A percentile compares a stretch with the other conserved stretches of the same genome.
phyloP scores from a whole-genome alignment of 1,284 basidiomycete species.

The Ganoderma resinaceum region DNA sequence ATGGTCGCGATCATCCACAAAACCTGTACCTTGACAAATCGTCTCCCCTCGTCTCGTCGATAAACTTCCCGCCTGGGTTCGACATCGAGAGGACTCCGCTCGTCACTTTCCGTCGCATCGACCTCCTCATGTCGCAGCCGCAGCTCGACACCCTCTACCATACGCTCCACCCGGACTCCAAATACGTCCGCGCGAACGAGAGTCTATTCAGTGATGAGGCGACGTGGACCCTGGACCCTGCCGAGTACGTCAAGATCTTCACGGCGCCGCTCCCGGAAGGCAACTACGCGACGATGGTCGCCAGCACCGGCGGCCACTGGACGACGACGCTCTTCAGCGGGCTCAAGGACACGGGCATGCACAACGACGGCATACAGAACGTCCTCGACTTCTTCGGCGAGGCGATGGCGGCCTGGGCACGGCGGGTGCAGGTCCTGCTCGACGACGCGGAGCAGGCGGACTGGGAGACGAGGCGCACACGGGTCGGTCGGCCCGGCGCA shows the following conservation, averaged over 20 bases:
- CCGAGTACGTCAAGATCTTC: conserved; percentile 59
- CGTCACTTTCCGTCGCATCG: conserved; percentile 67
- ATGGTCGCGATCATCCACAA: conserved; percentile 70
- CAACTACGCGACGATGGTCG: conserved; percentile 65
- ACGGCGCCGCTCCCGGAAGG: conserved; percentile 50
- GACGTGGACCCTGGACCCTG: conserved; percentile 58
- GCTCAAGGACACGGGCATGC: conserved; percentile 47
- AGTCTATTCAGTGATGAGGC: conserved; percentile 61
- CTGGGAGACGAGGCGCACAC: conserved; percentile 19
- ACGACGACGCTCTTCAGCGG: conserved; percentile 61
- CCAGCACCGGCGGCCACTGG: conserved; percentile 74
- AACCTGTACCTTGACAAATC: conserved; percentile 62
- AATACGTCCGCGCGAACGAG: conserved; percentile 9
- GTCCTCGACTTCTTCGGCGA: conserved; percentile 61
- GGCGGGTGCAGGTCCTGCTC: conserved; percentile 52
- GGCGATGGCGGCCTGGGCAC: conserved; percentile 61
- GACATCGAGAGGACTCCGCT: conserved; percentile 63
- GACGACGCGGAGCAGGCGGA: conserved; percentile 25
- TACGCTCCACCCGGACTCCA: conserved; percentile 31
- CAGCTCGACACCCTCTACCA: conserved; percentile 58
- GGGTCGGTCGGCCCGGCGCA: conserved; percentile 23
- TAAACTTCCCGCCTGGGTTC: conserved; percentile 58
- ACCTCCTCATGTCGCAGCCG: conserved; percentile 58
- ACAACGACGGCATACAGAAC: conserved; percentile 53
- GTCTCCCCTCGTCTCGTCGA: conserved; percentile 52